phyloP scores from a whole-genome alignment of 2,329 filamentous ascomycete species.

The Chalaropsis ovoidea region DNA sequence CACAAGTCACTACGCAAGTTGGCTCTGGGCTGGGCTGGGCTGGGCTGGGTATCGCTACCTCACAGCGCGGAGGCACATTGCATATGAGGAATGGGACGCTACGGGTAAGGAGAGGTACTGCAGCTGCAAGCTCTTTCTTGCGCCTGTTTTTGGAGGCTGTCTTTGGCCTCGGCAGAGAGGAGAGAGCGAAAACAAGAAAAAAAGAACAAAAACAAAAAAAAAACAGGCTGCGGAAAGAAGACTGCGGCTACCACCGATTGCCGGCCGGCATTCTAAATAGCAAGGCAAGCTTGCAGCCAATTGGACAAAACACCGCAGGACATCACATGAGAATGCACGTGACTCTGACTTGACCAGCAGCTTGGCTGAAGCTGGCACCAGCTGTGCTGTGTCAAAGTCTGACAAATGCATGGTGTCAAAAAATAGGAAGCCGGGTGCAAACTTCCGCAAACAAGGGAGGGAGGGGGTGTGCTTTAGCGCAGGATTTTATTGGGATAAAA shows the following conservation, averaged over 20 bases:
- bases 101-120: not conserved
- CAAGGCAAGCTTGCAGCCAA: not conserved
- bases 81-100: not conserved
- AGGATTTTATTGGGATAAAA: constrained; percentile 12
- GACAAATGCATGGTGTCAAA: not conserved
- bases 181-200: constrained; percentile 27
- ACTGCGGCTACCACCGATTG: not conserved
- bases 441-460: not conserved
- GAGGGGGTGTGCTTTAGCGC: not conserved
- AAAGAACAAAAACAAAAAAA: constrained; percentile 26
- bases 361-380: not conserved
- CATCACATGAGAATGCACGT: not conserved
- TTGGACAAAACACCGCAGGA: not conserved
- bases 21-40: no score
- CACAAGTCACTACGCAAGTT: not conserved
- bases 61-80: not conserved
- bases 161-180: not conserved
- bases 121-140: not conserved
- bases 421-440: constrained; percentile 16
- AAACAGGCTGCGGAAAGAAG: not conserved
- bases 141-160: not conserved
- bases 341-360: not conserved
- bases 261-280: not conserved
- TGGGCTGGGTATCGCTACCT: not conserved
- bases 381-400: not conserved